Conservation (phyloP, 2,329 filamentous ascomycete species). For the Colletotrichum cuscutae region DNA sequence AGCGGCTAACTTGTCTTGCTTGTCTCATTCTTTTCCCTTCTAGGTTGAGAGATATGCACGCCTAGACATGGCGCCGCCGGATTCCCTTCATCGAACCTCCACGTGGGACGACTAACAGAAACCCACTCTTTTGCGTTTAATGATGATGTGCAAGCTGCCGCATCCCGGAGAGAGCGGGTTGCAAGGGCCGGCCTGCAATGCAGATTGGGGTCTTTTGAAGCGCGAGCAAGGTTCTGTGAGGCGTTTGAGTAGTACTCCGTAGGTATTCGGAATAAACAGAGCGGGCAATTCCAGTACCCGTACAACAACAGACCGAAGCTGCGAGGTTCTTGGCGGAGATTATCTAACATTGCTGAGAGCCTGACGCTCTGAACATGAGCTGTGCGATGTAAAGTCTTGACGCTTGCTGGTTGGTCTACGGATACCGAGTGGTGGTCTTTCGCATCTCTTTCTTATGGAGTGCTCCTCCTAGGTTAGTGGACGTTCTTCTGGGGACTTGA, state of each 20-base stretch:
- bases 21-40: constrained; percentile 12
- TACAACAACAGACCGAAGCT: neutral
- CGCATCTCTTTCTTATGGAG: neutral
- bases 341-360: neutral
- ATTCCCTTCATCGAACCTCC: constrained; percentile 24
- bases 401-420: neutral
- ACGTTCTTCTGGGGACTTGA: constrained; percentile 22
- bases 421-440: neutral
- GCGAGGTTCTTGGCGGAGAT: neutral
- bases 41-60: neutral
- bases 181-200: constrained; percentile 2
- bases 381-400: neutral
- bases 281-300: neutral
- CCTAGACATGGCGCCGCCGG: constrained; percentile 14
- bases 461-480: neutral
- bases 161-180: constrained; percentile 15
- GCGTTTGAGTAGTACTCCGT: neutral
- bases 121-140: constrained; percentile 35
- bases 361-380: neutral
- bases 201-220: constrained; percentile 1
- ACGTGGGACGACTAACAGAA: constrained; percentile 23
- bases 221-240: neutral
- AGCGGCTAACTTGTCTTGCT: neutral
- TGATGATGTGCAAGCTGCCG: constrained; percentile 34
- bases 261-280: neutral